phyloP scores from a whole-genome alignment of 2,329 filamentous ascomycete species.

The Aureobasidium uvarum region DNA sequence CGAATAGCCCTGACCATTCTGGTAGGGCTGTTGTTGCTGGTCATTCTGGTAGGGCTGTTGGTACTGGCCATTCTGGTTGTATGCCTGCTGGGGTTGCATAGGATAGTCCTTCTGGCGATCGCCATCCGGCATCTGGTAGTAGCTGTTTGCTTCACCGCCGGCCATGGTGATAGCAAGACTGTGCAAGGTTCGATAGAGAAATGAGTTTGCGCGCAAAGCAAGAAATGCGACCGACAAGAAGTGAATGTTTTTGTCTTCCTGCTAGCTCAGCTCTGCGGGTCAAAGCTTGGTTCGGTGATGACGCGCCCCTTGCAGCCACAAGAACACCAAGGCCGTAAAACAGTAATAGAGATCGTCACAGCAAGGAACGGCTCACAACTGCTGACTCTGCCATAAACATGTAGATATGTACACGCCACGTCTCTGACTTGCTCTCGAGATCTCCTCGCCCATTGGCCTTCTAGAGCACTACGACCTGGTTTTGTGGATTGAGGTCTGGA shows the following conservation, averaged over 20 bases:
- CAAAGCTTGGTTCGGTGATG: constrained; percentile 10
- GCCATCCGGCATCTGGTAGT: constrained; percentile 39
- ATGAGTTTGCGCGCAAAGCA: background rate
- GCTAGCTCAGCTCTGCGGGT: constrained; percentile 6
- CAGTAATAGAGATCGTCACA: background rate
- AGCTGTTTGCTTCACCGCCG: constrained; percentile 40
- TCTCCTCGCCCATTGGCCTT: background rate
- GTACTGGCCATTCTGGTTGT: constrained; percentile 30
- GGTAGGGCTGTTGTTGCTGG: constrained; percentile 33
- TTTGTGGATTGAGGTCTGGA: too few relatives aligned
- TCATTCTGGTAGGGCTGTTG: constrained; percentile 32
- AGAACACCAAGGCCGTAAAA: background rate
- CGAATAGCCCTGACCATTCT: constrained; percentile 29
- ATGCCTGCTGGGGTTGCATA: constrained; percentile 23
- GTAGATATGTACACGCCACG: background rate
- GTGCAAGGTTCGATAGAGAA: constrained; percentile 4
- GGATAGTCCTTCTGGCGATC: constrained; percentile 29
- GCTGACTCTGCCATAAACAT: background rate
- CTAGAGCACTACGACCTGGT: background rate
- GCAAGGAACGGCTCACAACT: constrained; percentile 11
- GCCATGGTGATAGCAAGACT: constrained; percentile 29
- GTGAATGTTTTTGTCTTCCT: constrained; percentile 25
- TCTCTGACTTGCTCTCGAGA: background rate
- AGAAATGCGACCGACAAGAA: background rate
- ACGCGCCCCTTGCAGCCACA: constrained; percentile 11